A percentile compares a stretch with the other conserved stretches of the same genome.
phyloP scores from a whole-genome alignment of 1,139 yeast genomes.

The Candida sp. region DNA sequence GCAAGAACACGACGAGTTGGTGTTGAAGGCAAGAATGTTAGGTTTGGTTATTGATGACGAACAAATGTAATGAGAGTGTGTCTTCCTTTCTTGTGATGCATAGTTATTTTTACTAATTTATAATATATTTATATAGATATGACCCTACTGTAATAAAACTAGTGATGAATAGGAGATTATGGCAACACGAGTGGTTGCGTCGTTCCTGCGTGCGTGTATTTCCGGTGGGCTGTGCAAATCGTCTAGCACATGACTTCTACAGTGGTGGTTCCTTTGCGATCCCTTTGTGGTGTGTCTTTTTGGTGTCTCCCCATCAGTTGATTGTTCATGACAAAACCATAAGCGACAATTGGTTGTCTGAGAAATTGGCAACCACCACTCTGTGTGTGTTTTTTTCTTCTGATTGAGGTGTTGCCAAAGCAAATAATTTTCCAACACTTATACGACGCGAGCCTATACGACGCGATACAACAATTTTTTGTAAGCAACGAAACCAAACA shows the following conservation, averaged over 20 bases:
- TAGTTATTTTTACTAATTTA: background rate
- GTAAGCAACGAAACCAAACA: too few species aligned
- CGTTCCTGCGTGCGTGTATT: background rate
- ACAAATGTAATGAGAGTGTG: background rate
- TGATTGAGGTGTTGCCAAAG: background rate
- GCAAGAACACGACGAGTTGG: slow-evolving; percentile 36
- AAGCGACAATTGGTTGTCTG: slow-evolving; percentile 2
- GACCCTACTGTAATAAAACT: background rate
- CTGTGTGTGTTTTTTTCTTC: background rate
- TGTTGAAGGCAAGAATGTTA: slow-evolving; percentile 21
- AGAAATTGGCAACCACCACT: background rate
- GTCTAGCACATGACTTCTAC: too few species aligned
- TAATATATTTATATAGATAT: slow-evolving; percentile 2
- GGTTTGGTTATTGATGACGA: slow-evolving; percentile 21
- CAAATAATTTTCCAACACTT: background rate
- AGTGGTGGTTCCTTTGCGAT: too few species aligned
- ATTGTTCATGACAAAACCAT: background rate
- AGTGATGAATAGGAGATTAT: background rate
- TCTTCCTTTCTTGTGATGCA: background rate
- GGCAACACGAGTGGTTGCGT: background rate
- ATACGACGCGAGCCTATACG: background rate
- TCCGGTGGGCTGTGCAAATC: too few species aligned
- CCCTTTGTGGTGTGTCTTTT: too few species aligned
- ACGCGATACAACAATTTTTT: background rate
- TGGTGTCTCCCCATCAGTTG: too few species aligned